Base-by-base conservation (phyloP, 495 filamentous ascomycete species). In the Choiromyces venosus region DNA sequence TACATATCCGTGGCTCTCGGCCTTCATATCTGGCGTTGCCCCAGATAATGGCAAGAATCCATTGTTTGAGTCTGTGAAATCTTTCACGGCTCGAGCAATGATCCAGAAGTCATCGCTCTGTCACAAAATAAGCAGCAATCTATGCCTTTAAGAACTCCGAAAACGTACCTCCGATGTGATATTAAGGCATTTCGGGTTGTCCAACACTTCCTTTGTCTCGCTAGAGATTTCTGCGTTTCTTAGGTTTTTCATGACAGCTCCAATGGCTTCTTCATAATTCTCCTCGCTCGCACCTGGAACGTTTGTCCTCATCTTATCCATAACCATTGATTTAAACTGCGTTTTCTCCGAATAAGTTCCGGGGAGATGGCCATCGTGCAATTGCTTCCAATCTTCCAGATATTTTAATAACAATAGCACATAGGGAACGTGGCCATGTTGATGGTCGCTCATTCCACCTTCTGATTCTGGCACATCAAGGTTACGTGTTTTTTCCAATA, bases 21-120 rank as follows among this genome's bases (percentile, higher is more conserved):
- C 93, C 84, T 99, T 99, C 95, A 99, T 99, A 83, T 99, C 95
- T 8, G 95, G 96, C 19, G 98, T 85, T 29, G 90, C 89, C 65
- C 95, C 96, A 3, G 93, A 91, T 0, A 99, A 84, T 29, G 95
- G 95, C 8, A 98, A 87, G 52, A 89, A 66, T 5, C 79, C 79
- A 71, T 79, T 71, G 0, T 79, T 79, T 52, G 78, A 86, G 29
- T 85, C 83, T 78, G 96, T 89, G 69, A 98, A 99, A 39, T 85
- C 76, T 46, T 86, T 86, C 75, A 98, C 86, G 2, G 94, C 94
- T 75, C 90, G 85, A 12, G 93, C 92, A 78, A 97, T 94, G 73
- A 96, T 82, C 95, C 95, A 99, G 84, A 98, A 99, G 67, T 86
- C 84, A 7, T 82, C 78, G 0, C 85, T 85, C 72, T 82, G 65